phyloP scores from a whole-genome alignment of 2,329 filamentous ascomycete species.

The Decorospora gaudefroyi region DNA sequence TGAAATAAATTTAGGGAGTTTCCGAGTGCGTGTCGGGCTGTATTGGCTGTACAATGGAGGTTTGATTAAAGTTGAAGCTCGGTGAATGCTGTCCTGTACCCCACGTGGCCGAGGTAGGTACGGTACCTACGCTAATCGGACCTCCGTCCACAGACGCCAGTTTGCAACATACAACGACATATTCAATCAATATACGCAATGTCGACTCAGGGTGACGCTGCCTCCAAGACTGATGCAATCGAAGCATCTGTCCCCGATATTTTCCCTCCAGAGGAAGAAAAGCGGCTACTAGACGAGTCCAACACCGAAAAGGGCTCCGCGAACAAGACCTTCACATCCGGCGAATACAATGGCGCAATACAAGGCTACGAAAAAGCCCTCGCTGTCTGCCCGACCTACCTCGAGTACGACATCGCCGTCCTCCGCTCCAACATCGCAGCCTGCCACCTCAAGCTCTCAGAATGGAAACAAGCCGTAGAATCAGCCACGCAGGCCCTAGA shows the following conservation, averaged over 20 bases:
- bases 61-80: slow-evolving; percentile 4
- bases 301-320: slow-evolving; percentile 73
- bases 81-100: slow-evolving; percentile 22
- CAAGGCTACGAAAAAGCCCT: slow-evolving; percentile 81
- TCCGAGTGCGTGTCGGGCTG: neutral
- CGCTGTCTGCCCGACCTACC: slow-evolving; percentile 76
- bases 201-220: slow-evolving; percentile 9
- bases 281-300: slow-evolving; percentile 69
- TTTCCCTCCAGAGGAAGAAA: slow-evolving; percentile 42
- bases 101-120: slow-evolving; percentile 27
- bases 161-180: slow-evolving; percentile 3
- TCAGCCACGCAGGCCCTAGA: slow-evolving; percentile 74
- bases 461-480: slow-evolving; percentile 82
- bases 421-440: slow-evolving; percentile 87
- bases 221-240: slow-evolving; percentile 9
- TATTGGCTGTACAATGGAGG: slow-evolving; percentile 8
- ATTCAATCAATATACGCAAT: slow-evolving; percentile 6
- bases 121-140: slow-evolving; percentile 9
- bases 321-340: slow-evolving; percentile 76
- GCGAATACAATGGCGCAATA: slow-evolving; percentile 76
- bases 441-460: slow-evolving; percentile 79
- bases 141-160: slow-evolving; percentile 26
- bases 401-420: slow-evolving; percentile 86
- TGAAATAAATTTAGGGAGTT: neutral
- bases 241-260: slow-evolving; percentile 25